Base-by-base conservation (phyloP, 1,284 basidiomycete genomes). In the Athelia sp. region DNA sequence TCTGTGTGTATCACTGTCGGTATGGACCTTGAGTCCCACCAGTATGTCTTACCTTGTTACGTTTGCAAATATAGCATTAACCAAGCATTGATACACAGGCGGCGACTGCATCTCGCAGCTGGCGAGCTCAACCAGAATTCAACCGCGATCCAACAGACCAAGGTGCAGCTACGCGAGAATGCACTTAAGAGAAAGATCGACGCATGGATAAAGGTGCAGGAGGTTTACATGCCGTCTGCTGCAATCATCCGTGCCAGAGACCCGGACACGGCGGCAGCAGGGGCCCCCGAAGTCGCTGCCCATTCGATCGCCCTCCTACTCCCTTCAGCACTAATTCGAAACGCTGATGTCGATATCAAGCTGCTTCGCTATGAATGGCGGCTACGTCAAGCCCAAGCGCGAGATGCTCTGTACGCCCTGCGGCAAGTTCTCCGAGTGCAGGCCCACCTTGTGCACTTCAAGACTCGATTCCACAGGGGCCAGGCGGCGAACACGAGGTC, bases 381-480 rank as follows among this genome's bases (percentile, higher is more conserved):
- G 21, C 47, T 54, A n/a, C 46, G 55, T 2, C 22, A 36, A 1
- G 34, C 49, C n/a, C 51, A 54, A 32, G 50, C 47, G 34, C 8
- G n/a, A n/a, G 45, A 52, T 31, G 29, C 38, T 11, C 35, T 56
- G 4, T n/a, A 19, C 19, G 15, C 18, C 9, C 23, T 54, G 3
- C 55, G 53, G 13, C 14, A 14, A 2, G 34, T 32, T 10, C 49
- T 56, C 3, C 53, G 52, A 24, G 32, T 46, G 3, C 49, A 50
- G 31, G 42, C 48, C n/a, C 35, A 36, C 21, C 44, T 56, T 1
- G 47, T 54, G 26, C 18, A 17, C 15, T 50, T 40, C 24, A 50
- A 51, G 4, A 54, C 52, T 24, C 42, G 40, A 2, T 47, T 55
- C n/a, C 18, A 50, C 1, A 50, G 50, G 2, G 55, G 55, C 0